Evolutionary conservation across 805 yeast species (phyloP), one percentile per base, ranked within the genome.

Genomic region (Kluyveromyces dobzhanskii): DNA sequence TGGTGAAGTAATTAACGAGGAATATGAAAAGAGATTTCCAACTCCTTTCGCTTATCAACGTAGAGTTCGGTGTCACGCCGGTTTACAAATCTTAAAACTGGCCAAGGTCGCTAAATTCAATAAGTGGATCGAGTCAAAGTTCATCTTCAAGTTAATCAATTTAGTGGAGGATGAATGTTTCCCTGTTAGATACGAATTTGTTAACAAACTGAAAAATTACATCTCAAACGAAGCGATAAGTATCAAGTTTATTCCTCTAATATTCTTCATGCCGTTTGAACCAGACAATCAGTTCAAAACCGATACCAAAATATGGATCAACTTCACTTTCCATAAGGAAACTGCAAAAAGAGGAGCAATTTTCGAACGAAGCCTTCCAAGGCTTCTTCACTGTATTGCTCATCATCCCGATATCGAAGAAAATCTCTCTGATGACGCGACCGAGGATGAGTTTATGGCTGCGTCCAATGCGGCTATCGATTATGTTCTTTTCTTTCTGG

Each of bases 181-280:
- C 8, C 55, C 71, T 17, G 85, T 84, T 2, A 71, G 95, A 37
- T 48, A 52, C 4, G 49, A 48, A 3, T 78, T 84, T 44, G 56
- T 79, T 27, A 60, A 61, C 21, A 64, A 65, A 26, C 48, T 85
- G 43, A 74, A 78, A 43, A 67, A 67, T 26, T 65, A 67, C 39
- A 59, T 83, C 35, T 69, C 78, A 19, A 57, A 61, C 18, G 76
- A 70, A 37, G 45, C 55, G 8, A 67, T 86, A 3, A 76, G 94
- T 0, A 79, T 78, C 40, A 70, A 76, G 44, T 85, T 78, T 49
- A 51, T 82, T 31, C 79, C 86, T 0, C 55, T 85, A 17, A 63
- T 84, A 0, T 85, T 81, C 54, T 80, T 84, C 53, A 67, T 73
- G 49, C 94, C 92, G 0, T 78, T 75, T 51, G 97, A 87, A 51